A percentile compares a stretch with the other conserved stretches of the same genome.
Evolutionary conservation across 192 early-diverging fungal genomes (phyloP).

Genomic region (Powellomyces hirtus): DNA sequence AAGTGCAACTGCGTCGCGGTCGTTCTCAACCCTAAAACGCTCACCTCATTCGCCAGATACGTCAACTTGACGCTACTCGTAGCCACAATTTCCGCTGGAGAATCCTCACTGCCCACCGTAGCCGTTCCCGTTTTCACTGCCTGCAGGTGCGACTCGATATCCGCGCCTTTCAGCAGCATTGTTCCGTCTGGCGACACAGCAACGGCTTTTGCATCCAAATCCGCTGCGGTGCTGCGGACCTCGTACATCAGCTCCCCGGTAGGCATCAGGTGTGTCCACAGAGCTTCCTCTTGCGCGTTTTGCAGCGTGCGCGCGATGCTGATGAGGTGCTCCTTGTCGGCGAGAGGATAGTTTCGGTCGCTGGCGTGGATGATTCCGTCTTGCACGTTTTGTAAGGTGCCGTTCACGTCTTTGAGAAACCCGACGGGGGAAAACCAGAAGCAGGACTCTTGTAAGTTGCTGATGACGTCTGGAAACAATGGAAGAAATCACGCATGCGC

Average conservation of each 20-base stretch:
- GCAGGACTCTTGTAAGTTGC: constrained; percentile 56
- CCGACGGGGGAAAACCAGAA: constrained; percentile 59
- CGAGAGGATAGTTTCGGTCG: neutral
- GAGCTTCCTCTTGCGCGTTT: neutral
- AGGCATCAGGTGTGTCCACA: neutral
- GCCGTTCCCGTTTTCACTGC: neutral
- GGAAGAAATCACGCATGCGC: too few species aligned
- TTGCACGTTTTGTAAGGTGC: constrained; percentile 21
- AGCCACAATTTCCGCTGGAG: constrained; percentile 5
- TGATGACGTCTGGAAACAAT: too few species aligned
- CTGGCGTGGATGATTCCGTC: constrained; percentile 23
- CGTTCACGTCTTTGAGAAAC: neutral
- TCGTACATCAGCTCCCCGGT: constrained; percentile 12
- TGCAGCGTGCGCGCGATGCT: neutral
- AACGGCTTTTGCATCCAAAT: neutral
- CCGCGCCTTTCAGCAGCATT: neutral
- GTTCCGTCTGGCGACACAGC: neutral
- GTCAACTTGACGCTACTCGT: constrained; percentile 58
- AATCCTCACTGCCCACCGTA: neutral
- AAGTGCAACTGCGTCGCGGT: too few species aligned
- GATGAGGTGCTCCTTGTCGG: neutral
- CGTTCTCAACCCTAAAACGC: too few species aligned
- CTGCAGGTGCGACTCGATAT: neutral
- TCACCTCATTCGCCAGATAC: constrained; percentile 41
- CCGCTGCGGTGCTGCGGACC: neutral